Evolutionary conservation across 2,329 filamentous ascomycete species (phyloP).

Genomic region (Botryotinia convoluta): DNA sequence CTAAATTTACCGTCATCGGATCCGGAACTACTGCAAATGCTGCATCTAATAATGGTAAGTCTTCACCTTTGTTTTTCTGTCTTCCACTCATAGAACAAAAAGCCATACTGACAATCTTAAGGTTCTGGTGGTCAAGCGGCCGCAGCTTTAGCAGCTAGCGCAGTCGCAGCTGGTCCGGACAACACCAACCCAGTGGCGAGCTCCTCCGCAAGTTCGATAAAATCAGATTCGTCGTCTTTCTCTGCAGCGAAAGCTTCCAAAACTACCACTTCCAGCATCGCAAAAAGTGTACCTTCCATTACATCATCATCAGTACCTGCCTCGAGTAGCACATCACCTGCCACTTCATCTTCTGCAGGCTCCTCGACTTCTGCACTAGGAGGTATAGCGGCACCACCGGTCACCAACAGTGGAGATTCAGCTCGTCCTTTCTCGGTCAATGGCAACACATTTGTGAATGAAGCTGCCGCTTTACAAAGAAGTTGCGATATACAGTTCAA

Average conservation of each 20-base stretch:
- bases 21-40: conserved; percentile 24
- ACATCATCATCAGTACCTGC: neutral
- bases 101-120: neutral
- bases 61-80: neutral
- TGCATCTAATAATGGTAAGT: conserved; percentile 24
- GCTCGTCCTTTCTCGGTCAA: conserved; percentile 54
- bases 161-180: conserved; percentile 22
- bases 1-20: conserved; percentile 43
- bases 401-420: conserved; percentile 49
- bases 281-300: neutral
- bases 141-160: conserved; percentile 23
- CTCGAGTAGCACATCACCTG: neutral
- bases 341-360: neutral
- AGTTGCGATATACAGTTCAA: conserved; percentile 64
- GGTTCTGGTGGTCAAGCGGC: conserved; percentile 23
- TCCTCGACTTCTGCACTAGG: conserved; percentile 40
- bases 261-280: neutral
- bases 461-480: conserved; percentile 54
- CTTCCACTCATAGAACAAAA: neutral
- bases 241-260: neutral
- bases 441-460: conserved; percentile 55
- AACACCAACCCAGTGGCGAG: conserved; percentile 16
- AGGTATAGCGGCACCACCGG: conserved; percentile 49
- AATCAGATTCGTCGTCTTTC: conserved; percentile 15
- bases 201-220: conserved; percentile 8